phyloP scores from a whole-genome alignment of 2,329 filamentous ascomycete genomes.

The Lojkania enalia region DNA sequence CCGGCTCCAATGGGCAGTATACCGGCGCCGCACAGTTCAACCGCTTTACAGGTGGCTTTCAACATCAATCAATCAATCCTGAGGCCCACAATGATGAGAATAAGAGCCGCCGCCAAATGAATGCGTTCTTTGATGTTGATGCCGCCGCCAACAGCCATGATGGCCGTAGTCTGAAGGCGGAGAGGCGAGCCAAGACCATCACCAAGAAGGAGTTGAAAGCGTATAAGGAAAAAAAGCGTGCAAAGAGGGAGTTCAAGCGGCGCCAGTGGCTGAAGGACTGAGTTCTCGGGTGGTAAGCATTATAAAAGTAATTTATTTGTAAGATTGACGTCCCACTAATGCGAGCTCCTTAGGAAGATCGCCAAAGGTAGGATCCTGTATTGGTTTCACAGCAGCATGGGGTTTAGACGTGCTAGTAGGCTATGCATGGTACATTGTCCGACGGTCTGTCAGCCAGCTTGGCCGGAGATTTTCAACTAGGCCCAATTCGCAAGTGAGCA shows the following conservation, averaged over 20 bases:
- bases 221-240: constrained; percentile 86
- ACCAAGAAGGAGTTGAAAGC: constrained; percentile 84
- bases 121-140: constrained; percentile 94
- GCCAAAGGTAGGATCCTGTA: not conserved
- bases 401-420: constrained; percentile 4
- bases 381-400: constrained; percentile 8
- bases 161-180: constrained; percentile 86
- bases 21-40: constrained; percentile 79
- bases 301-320: constrained; percentile 19
- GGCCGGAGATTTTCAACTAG: constrained; percentile 6
- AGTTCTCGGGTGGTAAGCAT: constrained; percentile 31
- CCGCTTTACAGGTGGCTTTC: constrained; percentile 84
- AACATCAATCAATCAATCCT: constrained; percentile 66
- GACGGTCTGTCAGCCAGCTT: not conserved
- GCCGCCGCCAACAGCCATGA: constrained; percentile 89
- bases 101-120: constrained; percentile 86
- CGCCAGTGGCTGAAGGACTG: constrained; percentile 88
- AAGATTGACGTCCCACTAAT: constrained; percentile 34
- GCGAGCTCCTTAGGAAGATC: constrained; percentile 13
- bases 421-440: constrained; percentile 3
- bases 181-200: constrained; percentile 82
- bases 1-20: constrained; percentile 55
- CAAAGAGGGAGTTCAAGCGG: constrained; percentile 92
- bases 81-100: constrained; percentile 84
- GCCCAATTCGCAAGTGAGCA: constrained; percentile 2